Conservation (phyloP, 192 early-diverging fungal species). For the Backusella mclennaniae region DNA sequence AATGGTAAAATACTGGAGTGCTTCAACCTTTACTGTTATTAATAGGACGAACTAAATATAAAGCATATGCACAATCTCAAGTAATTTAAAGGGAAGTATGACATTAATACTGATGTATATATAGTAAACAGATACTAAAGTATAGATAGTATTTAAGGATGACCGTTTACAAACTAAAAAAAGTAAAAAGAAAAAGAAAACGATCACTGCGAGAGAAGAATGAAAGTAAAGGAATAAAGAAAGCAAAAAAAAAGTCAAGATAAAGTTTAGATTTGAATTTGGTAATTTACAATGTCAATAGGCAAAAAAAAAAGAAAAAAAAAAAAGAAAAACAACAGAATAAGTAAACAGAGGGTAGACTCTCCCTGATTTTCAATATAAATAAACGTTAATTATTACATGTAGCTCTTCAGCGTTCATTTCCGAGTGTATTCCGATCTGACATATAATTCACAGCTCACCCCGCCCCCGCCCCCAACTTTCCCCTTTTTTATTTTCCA, state of each 20-base stretch:
- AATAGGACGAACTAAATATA: background rate
- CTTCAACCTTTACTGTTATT: background rate
- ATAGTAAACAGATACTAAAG: too few species aligned
- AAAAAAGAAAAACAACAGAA: background rate
- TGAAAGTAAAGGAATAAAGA: background rate
- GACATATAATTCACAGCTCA: background rate
- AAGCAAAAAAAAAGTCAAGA: background rate
- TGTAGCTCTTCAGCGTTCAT: background rate
- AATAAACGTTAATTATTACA: background rate
- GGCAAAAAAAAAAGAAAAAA: background rate
- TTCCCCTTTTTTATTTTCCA: background rate
- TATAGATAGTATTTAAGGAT: too few species aligned
- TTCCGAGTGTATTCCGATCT: background rate
- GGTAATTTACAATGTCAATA: slow-evolving; percentile 1
- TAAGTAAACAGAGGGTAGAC: too few species aligned
- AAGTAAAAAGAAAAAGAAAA: background rate
- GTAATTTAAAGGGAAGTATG: background rate
- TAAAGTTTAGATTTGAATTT: slow-evolving; percentile 1
- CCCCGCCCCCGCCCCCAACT: background rate
- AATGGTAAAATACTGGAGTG: background rate
- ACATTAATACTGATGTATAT: too few species aligned
- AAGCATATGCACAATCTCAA: background rate
- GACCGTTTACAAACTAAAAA: background rate
- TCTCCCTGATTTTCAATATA: slow-evolving; percentile 2
- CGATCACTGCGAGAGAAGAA: background rate